Evolutionary conservation across 495 filamentous ascomycete genomes (phyloP).

Genomic region (Diplogelasinospora grovesii): DNA sequence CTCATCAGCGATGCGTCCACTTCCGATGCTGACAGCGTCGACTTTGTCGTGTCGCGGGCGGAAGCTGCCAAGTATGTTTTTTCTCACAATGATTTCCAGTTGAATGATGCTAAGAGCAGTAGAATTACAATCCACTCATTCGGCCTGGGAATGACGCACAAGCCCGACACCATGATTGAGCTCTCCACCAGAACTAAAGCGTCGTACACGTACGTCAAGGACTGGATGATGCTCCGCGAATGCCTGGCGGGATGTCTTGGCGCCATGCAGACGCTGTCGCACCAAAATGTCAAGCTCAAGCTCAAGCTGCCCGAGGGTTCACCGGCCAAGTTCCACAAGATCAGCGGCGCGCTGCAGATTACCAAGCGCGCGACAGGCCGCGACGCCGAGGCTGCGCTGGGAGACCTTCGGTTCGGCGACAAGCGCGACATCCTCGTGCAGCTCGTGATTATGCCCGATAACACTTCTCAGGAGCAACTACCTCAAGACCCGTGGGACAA

Average conservation of each 20-base stretch:
- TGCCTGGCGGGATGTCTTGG: slow-evolving; percentile 94
- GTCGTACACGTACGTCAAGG: slow-evolving; percentile 96
- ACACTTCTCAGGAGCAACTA: slow-evolving; percentile 71
- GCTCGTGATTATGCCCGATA: slow-evolving; percentile 87
- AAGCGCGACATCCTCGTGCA: slow-evolving; percentile 97
- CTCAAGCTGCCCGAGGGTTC: slow-evolving; percentile 92
- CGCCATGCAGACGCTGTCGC: slow-evolving; percentile 90
- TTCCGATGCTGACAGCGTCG: slow-evolving; percentile 89
- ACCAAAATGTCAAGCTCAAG: slow-evolving; percentile 97
- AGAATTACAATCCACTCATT: slow-evolving; percentile 96
- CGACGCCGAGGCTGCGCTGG: slow-evolving; percentile 88
- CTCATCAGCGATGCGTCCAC: slow-evolving; percentile 99
- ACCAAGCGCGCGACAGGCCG: slow-evolving; percentile 96
- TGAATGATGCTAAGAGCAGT: too few relatives aligned
- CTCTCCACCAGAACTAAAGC: slow-evolving; percentile 93
- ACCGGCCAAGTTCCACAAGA: slow-evolving; percentile 96
- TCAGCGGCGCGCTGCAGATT: slow-evolving; percentile 92
- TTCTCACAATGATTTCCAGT: slow-evolving; percentile 6
- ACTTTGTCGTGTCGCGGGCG: slow-evolving; percentile 96
- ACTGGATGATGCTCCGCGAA: slow-evolving; percentile 99
- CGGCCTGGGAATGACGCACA: slow-evolving; percentile 92
- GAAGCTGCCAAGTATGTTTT: slow-evolving; percentile 86
- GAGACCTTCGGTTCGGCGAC: slow-evolving; percentile 92
- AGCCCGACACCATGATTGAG: slow-evolving; percentile 98
- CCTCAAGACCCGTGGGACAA: slow-evolving; percentile 97